Base-by-base conservation (phyloP, 1,284 basidiomycete species). In the Schizopora paradoxa region DNA sequence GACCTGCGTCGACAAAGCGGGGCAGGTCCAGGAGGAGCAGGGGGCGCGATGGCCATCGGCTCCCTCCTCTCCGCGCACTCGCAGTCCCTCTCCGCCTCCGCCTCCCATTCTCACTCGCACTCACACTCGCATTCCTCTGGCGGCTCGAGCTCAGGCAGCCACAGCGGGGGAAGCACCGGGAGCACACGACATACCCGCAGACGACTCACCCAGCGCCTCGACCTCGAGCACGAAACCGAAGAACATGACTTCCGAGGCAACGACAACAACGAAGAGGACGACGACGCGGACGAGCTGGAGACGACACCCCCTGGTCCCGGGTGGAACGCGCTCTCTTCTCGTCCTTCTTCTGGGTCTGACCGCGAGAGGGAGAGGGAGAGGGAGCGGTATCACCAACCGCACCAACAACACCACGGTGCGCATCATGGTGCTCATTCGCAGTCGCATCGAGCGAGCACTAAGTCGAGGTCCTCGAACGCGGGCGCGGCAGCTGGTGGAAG, bases 31-130 rank as follows among this genome's bases (percentile, higher is more conserved):
- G 21, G 13, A 36, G 27, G 40, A 43, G 14, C 10, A 33, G 23
- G 38, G 28, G n/a, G 13, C 35, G 2, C 22, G 25, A n/a, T n/a
- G n/a, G n/a, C 3, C 14, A 19, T 23, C 48, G 38, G 11, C 43
- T 63, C n/a, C 61, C 68, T 2, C 64, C 58, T 37, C 53, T 73
- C 22, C 60, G 63, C 43, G 62, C 60, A 23, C 26, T 44, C 6
- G 16, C 45, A 7, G 8, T 34, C 42, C 10, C 41, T 18, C 19
- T 31, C 40, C 28, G 8, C 45, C 28, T 33, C 14, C 34, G 13
- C 34, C 33, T 16, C 10, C 35, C 13, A 16, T 26, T 23, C 26
- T 16, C 38, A 22, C 26, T 39, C 36, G 18, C 43, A 28, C 32
- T 22, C 45, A 18, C 45, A 43, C 19, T 22, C 41, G 25, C 22